phyloP scores from a whole-genome alignment of 2,329 filamentous ascomycete species.

The Pseudogymnoascus sp. region DNA sequence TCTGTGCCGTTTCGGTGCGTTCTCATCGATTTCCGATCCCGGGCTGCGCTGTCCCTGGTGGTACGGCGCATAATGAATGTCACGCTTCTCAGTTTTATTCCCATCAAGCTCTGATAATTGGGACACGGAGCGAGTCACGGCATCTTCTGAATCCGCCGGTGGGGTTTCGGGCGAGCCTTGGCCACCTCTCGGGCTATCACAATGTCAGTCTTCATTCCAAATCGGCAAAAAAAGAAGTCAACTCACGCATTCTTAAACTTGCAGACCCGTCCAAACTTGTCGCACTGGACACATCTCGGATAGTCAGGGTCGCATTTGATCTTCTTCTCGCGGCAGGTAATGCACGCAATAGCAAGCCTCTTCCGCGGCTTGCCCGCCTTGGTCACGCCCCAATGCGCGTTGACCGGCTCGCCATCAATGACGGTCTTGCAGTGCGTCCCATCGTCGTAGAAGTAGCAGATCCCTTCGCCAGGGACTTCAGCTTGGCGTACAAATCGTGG shows the following conservation, averaged over 20 bases:
- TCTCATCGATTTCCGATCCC: constrained; percentile 19
- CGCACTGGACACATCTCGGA: constrained; percentile 81
- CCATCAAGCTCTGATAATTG: constrained; percentile 23
- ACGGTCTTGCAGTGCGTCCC: constrained; percentile 72
- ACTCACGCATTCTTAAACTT: constrained; percentile 80
- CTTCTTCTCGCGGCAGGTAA: constrained; percentile 93
- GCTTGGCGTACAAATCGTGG: constrained; percentile 56
- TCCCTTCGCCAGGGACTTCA: constrained; percentile 66
- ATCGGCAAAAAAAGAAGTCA: neutral
- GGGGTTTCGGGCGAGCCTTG: constrained; percentile 28
- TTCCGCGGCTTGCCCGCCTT: constrained; percentile 92
- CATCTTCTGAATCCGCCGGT: constrained; percentile 25
- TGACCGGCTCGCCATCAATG: constrained; percentile 79
- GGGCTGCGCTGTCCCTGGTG: constrained; percentile 23
- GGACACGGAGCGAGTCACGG: constrained; percentile 20
- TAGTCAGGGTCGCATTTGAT: constrained; percentile 91
- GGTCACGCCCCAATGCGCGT: constrained; percentile 87
- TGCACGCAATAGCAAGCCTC: constrained; percentile 81
- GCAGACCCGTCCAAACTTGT: constrained; percentile 81
- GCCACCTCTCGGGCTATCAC: constrained; percentile 25
- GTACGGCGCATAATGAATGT: constrained; percentile 20
- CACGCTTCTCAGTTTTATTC: constrained; percentile 22
- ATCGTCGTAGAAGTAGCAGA: constrained; percentile 82
- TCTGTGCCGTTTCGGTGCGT: constrained; percentile 24
- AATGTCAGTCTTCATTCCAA: constrained; percentile 29